Base-by-base conservation (phyloP, 768 basidiomycete species). In the Suillus tomentosus region DNA sequence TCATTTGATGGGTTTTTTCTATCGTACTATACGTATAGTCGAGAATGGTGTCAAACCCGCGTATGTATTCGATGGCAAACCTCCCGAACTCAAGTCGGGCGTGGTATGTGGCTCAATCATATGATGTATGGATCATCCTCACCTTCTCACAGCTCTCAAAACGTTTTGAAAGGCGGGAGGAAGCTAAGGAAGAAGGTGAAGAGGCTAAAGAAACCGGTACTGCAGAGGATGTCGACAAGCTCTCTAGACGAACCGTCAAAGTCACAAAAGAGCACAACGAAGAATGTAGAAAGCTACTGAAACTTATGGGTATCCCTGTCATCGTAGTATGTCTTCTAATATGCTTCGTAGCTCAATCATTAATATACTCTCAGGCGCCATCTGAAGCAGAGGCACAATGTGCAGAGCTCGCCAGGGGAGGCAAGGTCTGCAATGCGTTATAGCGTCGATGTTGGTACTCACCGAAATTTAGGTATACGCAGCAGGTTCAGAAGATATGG, bases 331-430 rank as follows among this genome's bases (percentile, higher is more conserved):
- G 92, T 78, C 45, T 69, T 31, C 39, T 7, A 4, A 58, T 39
- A 50, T 36, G 47, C 45, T 60, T 47, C 31, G 47, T n/a, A n/a
- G 54, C 24, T 1, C 5, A 54, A 10, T 47, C 60, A 24, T 70
- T 56, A 43, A 56, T 37, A 43, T 7, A 48, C 36, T 59, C 13
- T 8, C 66, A 99, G 96, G 96, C 97, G 24, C 97, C 97, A 0
- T 96, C 95, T 60, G 97, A 99, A 79, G 97, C 97, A 7, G 97
- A 99, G 75, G 97, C 97, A 2, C 97, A 99, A 72, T 99, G 97
- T 68, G 97, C 97, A 6, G 97, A 99, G 75, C 86, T 99, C 2
- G 96, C 96, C n/a, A 87, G 95, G 39, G 96, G 94, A 27, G 95
- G 94, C 63, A 94, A 96, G 81, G 96, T 90, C 60, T 15, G 65